These are phyloP conservation scores for Eutrema japonicum DNA, from an alignment of 345 rosid genomes.

Conservation along the genomic window DNA sequence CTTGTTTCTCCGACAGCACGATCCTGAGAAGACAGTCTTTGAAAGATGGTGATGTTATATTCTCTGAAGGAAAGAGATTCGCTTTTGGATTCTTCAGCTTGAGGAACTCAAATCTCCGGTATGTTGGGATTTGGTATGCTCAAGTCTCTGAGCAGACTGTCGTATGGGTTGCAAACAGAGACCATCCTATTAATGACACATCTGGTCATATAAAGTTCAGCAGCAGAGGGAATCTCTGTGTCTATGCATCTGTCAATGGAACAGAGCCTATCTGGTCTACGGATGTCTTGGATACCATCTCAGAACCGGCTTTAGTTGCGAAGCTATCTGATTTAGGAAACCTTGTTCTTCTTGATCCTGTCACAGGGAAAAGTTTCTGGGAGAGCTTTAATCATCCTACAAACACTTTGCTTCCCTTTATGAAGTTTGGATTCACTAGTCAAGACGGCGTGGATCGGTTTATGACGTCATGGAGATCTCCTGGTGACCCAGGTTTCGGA, in stretches of 20 bases:
- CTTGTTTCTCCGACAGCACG: slow-evolving; percentile 39
- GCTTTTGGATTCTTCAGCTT: slow-evolving; percentile 75
- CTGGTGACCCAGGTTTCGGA: slow-evolving; percentile 57
- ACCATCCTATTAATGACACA: slow-evolving; percentile 52
- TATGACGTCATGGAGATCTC: slow-evolving; percentile 60
- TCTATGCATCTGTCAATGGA: slow-evolving; percentile 33
- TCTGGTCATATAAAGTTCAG: slow-evolving; percentile 52
- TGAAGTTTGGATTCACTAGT: slow-evolving; percentile 65
- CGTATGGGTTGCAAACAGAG: slow-evolving; percentile 87
- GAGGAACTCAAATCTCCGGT: slow-evolving; percentile 54
- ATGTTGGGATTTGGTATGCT: slow-evolving; percentile 80
- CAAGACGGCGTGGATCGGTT: slow-evolving; percentile 43
- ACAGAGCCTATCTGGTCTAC: slow-evolving; percentile 60
- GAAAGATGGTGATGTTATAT: slow-evolving; percentile 54
- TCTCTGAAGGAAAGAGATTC: slow-evolving; percentile 47
- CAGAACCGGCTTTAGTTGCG: slow-evolving; percentile 42
- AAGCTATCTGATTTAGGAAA: slow-evolving; percentile 69
- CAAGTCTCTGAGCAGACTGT: slow-evolving; percentile 50
- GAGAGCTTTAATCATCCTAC: slow-evolving; percentile 79
- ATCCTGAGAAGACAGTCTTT: slow-evolving; percentile 43
- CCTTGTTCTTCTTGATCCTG: slow-evolving; percentile 53
- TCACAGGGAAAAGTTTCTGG: slow-evolving; percentile 49
- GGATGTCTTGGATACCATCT: slow-evolving; percentile 37
- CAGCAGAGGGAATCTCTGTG: slow-evolving; percentile 51
- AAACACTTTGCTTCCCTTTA: slow-evolving; percentile 58